These are phyloP conservation scores for Xylaria sp. DNA, from an alignment of 2,329 filamentous ascomycete genomes.

Conservation along the genomic window DNA sequence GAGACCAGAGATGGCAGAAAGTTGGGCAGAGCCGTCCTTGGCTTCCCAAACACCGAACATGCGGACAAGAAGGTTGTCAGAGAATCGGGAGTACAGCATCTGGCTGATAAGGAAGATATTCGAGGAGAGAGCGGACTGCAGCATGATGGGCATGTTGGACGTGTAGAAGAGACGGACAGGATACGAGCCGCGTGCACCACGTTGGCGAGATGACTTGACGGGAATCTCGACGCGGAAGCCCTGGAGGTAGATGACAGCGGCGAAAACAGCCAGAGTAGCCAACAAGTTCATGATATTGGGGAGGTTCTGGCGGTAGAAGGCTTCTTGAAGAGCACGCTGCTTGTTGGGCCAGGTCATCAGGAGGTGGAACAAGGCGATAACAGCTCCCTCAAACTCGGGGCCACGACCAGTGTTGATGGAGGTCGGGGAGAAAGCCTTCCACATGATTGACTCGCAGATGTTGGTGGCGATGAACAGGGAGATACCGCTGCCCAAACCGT, in stretches of 20 bases:
- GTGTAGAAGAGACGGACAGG: constrained; percentile 99
- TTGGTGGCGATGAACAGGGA: constrained; percentile 99
- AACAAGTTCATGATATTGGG: constrained; percentile 99
- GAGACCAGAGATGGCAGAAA: constrained; percentile 90
- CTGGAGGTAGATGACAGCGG: constrained; percentile 98
- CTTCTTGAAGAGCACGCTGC: constrained; percentile 97
- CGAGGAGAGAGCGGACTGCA: constrained; percentile 97
- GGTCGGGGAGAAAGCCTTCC: constrained; percentile 99
- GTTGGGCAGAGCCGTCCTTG: constrained; percentile 93
- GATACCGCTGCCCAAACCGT: constrained; percentile 97
- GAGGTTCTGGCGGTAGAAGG: constrained; percentile 99
- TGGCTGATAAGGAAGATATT: constrained; percentile 99
- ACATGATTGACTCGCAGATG: constrained; percentile 99
- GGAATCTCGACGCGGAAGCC: constrained; percentile 99
- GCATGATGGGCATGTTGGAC: constrained; percentile 99
- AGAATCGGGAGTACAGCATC: constrained; percentile 99
- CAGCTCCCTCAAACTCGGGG: constrained; percentile 97
- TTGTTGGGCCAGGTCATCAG: constrained; percentile 99
- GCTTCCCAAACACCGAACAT: constrained; percentile 99
- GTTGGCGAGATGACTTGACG: constrained; percentile 98
- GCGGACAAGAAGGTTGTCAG: constrained; percentile 97
- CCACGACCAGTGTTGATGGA: constrained; percentile 99
- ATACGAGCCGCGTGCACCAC: constrained; percentile 97
- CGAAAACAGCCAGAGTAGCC: constrained; percentile 91
- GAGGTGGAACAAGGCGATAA: constrained; percentile 97